Percentiles rank a stretch among this genome's conserved stretches.
Evolutionary conservation across 78 protist genomes (phyloP).

Genomic region (Dictyostelium discoideum): dicty_2.7 NC_007089.4:1007501-1008000

Average conservation of each 20-base stretch:
- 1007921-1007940: not conserved
- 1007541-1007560: constrained; percentile 28
- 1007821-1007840: constrained; percentile 44
- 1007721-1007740: constrained; percentile 13
- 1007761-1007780: constrained; percentile 45
- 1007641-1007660: not conserved
- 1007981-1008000: constrained; percentile 25
- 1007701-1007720: constrained; percentile 21
- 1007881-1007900: constrained; percentile 62
- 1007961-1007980: constrained; percentile 13
- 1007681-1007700: constrained; percentile 15
- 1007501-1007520: constrained; percentile 33
- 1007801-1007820: constrained; percentile 36
- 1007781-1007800: constrained; percentile 61
- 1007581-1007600: not conserved
- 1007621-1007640: constrained; percentile 30
- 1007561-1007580: not conserved
- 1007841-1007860: constrained; percentile 21
- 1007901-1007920: constrained; percentile 43
- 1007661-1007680: not conserved
- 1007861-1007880: constrained; percentile 31
- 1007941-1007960: constrained; percentile 61
- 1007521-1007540: constrained; percentile 54
- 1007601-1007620: not conserved
- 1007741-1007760: constrained; percentile 61